Base-by-base conservation (phyloP, 208 protist genomes). In the Tritrichomonas foetus region DNA sequence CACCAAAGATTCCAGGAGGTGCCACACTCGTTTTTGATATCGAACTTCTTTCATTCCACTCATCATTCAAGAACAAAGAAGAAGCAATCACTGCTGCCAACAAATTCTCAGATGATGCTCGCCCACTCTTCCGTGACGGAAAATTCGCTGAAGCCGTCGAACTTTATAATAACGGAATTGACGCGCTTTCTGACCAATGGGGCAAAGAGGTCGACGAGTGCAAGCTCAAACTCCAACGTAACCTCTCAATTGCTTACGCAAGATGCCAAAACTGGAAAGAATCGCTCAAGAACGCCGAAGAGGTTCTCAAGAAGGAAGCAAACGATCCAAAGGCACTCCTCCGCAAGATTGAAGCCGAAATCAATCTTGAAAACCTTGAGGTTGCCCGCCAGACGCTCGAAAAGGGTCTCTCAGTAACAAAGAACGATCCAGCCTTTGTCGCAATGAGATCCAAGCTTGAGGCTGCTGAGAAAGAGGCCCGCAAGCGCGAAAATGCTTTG, bases 11-110 rank as follows among this genome's bases (percentile, higher is more conserved):
- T 75, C 94, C 94, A 64, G 80, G 47, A 66, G 72, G 89, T 44
- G 93, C 94, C 36, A 95, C 94, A 47, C 89, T 95, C 2, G 64
- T 94, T 25, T 95, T 94, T 49, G 94, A 95, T 75, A 78, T 95
- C 14, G 82, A 93, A 66, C 82, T 93, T 57, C 50, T 93, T 22
- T 33, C 27, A 84, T n/a, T 84, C n/a, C 3, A 22, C 5, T 11
- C n/a, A 22, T 5, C 3, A 69, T 69, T 53, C 3, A 53, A 49
- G 16, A 53, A 36, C 20, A 84, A 84, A 20, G 74, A 84, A 84
- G 74, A 84, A 49, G 44, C 36, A n/a, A 49, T 84, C n/a, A n/a
- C 3, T 11, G 74, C 27, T 33, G 74, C 74, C 16, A 84, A 84
- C 74, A 44, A 33, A 47, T 44, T 84, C 8, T 84, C 25, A 14